Conservation (phyloP, 2,329 filamentous ascomycete species). For the Boeremia exigua region DNA sequence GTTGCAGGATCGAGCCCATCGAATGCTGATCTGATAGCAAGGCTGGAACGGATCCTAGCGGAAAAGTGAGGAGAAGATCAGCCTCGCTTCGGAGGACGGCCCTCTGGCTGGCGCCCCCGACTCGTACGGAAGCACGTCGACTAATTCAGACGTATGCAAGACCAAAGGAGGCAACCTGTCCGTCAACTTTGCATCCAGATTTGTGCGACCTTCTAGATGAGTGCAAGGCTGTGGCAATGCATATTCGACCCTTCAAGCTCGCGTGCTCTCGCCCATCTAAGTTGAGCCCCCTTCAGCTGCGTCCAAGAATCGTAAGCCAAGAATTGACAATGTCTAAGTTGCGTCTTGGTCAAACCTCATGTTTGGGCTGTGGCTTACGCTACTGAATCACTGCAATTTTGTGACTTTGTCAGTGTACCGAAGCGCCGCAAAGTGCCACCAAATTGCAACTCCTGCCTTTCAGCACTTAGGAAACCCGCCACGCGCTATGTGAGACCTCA, state of each 20-base stretch:
- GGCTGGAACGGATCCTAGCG: conserved; percentile 3
- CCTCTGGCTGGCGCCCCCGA: conserved; percentile 1
- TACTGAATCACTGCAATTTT: background rate
- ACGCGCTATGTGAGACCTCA: conserved; percentile 4
- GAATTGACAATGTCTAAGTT: background rate
- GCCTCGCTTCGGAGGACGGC: conserved; percentile 1
- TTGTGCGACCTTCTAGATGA: conserved; percentile 3
- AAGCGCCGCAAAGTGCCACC: background rate
- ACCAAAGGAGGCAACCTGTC: background rate
- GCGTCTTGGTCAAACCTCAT: background rate
- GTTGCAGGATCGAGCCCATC: background rate
- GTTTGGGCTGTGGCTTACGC: conserved; percentile 10
- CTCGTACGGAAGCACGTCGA: background rate
- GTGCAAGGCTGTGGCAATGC: conserved; percentile 1
- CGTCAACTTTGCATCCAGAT: background rate
- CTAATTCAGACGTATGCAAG: background rate
- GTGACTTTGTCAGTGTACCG: background rate
- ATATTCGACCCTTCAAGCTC: background rate
- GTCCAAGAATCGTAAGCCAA: background rate
- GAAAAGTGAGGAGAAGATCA: background rate
- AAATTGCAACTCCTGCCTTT: background rate
- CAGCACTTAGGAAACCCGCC: background rate
- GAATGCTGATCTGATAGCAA: conserved; percentile 12
- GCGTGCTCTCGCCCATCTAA: background rate
- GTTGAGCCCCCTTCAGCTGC: background rate